Evolutionary conservation across 2,329 filamentous ascomycete genomes (phyloP), one percentile per base, ranked within the genome.

Genomic region (Aspergillus udagawae): DNA sequence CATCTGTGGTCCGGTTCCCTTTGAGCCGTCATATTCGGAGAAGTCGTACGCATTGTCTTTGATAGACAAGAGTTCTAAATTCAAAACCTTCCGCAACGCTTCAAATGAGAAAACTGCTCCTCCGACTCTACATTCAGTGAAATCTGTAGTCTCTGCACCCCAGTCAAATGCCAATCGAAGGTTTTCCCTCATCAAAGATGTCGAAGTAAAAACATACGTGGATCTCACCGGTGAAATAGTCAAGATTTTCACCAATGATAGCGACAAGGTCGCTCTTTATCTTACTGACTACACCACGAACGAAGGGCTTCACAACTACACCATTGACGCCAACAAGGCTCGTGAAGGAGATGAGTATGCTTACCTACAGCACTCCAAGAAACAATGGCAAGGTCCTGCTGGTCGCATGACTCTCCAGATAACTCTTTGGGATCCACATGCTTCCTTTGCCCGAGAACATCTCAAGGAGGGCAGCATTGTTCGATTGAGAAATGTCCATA

Each of bases 221-320:
- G 85, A 96, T 68, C 69, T 95, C 1, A 77, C 90, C 20, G 91
- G 83, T 1, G 83, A 92, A 67, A 84, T 96, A 2, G 82, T 92
- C 49, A 86, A 82, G 62, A 75, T 80, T 0, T 83, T 78, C 62
- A 67, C 74, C 14, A 70, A 65, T 27, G 71, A 74, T 42, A 65
- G 63, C 49, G 79, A 82, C 27, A 82, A 74, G 56, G 73, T 83
- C 12, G 83, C 85, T 4, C 62, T 96, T 0, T 92, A 92, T 78
- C 77, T 96, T 20, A 89, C 90, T 0, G 92, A 97, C 72, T 96
- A 92, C 71, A 95, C 91, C 0, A 76, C 83, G 52, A 91, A 97
- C 66, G 67, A 78, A 0, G 58, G 67, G 1, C 86, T 97, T 57
- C 87, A 81, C 62, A 73, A 85, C 38, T 85, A 84, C 57, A 65